Conservation (phyloP, 2,329 filamentous ascomycete genomes). For the Aspergillus ustus region DNA sequence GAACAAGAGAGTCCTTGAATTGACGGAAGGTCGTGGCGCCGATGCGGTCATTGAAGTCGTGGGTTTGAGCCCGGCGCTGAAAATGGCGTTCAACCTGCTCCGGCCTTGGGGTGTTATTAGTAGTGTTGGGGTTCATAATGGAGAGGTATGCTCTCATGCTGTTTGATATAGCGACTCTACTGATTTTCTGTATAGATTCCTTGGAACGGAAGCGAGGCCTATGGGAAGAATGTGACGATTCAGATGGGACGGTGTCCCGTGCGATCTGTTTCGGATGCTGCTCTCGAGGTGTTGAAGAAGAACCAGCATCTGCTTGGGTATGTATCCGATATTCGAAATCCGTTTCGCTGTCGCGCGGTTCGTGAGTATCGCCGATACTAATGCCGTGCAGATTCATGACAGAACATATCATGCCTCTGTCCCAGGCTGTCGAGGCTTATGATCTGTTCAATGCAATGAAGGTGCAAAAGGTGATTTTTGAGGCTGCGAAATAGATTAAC, state of each 20-base stretch:
- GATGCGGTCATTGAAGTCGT: slow-evolving; percentile 85
- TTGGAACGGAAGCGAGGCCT: slow-evolving; percentile 67
- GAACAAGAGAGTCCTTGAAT: slow-evolving; percentile 70
- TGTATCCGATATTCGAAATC: slow-evolving; percentile 30
- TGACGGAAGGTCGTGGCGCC: slow-evolving; percentile 79
- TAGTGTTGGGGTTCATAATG: slow-evolving; percentile 77
- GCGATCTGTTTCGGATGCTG: slow-evolving; percentile 69
- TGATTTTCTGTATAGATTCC: slow-evolving; percentile 56
- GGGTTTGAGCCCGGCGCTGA: slow-evolving; percentile 69
- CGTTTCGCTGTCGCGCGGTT: not conserved
- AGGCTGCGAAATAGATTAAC: slow-evolving; percentile 43
- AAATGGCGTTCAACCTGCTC: slow-evolving; percentile 71
- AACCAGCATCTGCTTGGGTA: slow-evolving; percentile 71
- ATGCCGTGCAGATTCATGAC: slow-evolving; percentile 68
- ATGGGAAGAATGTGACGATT: slow-evolving; percentile 70
- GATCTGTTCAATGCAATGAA: slow-evolving; percentile 74
- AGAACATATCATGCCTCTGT: slow-evolving; percentile 73
- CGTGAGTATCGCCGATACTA: not conserved
- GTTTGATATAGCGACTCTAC: slow-evolving; percentile 15
- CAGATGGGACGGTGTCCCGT: slow-evolving; percentile 81
- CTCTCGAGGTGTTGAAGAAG: slow-evolving; percentile 67
- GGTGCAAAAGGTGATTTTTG: slow-evolving; percentile 75
- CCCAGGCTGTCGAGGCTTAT: slow-evolving; percentile 69
- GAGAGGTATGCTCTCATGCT: slow-evolving; percentile 57
- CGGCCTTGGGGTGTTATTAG: slow-evolving; percentile 75